A percentile compares a stretch with the other conserved stretches of the same genome.
These are phyloP conservation scores for Schwanniomyces occidentalis DNA, from an alignment of 805 yeast genomes.

Conservation along the genomic window DNA sequence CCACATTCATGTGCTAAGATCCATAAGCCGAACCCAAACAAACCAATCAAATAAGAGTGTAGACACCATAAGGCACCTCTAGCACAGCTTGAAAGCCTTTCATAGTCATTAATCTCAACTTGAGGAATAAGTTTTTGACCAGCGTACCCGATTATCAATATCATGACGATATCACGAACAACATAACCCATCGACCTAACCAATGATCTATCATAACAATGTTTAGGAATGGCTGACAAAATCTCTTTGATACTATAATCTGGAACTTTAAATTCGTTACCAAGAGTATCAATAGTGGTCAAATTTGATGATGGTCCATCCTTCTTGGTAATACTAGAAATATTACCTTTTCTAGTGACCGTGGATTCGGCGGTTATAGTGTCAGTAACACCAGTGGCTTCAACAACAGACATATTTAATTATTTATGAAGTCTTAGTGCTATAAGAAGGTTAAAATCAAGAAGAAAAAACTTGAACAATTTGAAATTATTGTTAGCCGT, in stretches of 20 bases:
- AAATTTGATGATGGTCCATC: conserved; percentile 8
- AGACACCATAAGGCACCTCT: conserved; percentile 45
- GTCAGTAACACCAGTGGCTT: conserved; percentile 2
- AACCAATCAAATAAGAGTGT: conserved; percentile 42
- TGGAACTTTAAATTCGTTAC: conserved; percentile 59
- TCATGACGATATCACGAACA: conserved; percentile 49
- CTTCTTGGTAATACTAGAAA: conserved; percentile 9
- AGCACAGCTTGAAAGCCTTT: conserved; percentile 17
- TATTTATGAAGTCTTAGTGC: too few species aligned
- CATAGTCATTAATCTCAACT: conserved; percentile 25
- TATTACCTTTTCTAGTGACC: conserved; percentile 11
- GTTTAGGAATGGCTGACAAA: conserved; percentile 57
- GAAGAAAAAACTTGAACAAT: too few species aligned
- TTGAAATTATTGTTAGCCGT: too few species aligned
- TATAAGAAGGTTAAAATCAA: too few species aligned
- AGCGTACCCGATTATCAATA: conserved; percentile 42
- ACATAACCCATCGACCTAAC: conserved; percentile 52
- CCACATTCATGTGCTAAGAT: conserved; percentile 67
- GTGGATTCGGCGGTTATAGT: conserved; percentile 2
- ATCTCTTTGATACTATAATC: conserved; percentile 61
- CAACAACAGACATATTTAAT: conserved; percentile 8
- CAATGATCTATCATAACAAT: conserved; percentile 58
- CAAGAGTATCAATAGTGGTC: conserved; percentile 51
- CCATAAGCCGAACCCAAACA: conserved; percentile 61
- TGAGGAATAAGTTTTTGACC: conserved; percentile 46